Conservation (phyloP, 2,329 filamentous ascomycete genomes). For the Colletotrichum tabaci region DNA sequence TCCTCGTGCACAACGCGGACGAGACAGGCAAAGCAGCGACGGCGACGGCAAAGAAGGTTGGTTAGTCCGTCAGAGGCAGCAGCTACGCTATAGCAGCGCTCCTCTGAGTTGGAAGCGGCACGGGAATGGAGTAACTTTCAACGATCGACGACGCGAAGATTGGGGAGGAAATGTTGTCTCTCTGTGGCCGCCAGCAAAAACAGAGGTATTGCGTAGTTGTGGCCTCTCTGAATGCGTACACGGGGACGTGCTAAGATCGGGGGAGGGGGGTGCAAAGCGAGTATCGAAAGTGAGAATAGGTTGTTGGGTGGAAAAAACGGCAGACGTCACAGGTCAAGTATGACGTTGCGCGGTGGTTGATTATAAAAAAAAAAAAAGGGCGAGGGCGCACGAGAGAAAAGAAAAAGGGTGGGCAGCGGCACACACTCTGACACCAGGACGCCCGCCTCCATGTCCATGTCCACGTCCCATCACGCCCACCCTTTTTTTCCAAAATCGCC, state of each 20-base stretch:
- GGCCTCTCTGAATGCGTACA: constrained; percentile 31
- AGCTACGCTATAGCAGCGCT: constrained; percentile 43
- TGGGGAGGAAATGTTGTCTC: constrained; percentile 18
- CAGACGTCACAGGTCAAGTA: constrained; percentile 61
- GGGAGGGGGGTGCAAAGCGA: constrained; percentile 34
- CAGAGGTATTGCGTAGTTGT: constrained; percentile 30
- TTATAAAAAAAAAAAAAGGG: constrained; percentile 39
- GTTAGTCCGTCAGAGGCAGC: constrained; percentile 38
- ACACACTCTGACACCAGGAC: constrained; percentile 41
- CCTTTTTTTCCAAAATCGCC: constrained; percentile 19
- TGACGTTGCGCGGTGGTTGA: constrained; percentile 59
- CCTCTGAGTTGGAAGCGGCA: constrained; percentile 39
- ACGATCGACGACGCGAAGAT: constrained; percentile 31
- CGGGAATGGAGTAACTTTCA: constrained; percentile 36
- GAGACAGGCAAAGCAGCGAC: constrained; percentile 8
- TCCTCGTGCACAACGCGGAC: not conserved
- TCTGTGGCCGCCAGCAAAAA: constrained; percentile 9
- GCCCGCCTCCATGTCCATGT: constrained; percentile 27
- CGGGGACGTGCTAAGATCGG: constrained; percentile 33
- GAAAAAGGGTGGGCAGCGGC: constrained; percentile 47
- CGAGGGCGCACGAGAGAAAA: constrained; percentile 48
- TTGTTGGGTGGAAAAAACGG: constrained; percentile 47
- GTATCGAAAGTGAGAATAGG: constrained; percentile 38
- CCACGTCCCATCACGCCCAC: constrained; percentile 26
- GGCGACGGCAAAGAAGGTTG: constrained; percentile 11